These are phyloP conservation scores for Paradendryphiella salina DNA, from an alignment of 2,329 filamentous ascomycete genomes.

Conservation along the genomic window DNA sequence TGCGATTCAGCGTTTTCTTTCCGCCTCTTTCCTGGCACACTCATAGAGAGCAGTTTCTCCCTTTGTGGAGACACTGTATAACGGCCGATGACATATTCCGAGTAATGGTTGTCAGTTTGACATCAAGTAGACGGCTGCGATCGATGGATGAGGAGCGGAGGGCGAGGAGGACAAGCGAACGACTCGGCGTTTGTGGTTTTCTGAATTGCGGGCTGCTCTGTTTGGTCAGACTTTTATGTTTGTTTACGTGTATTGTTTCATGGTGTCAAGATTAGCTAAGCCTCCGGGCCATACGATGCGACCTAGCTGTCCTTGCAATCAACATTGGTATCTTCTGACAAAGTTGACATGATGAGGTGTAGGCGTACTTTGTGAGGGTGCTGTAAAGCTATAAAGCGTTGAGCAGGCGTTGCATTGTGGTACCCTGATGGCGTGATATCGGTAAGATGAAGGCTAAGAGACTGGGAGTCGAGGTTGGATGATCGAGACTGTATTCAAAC, in stretches of 20 bases:
- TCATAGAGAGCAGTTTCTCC: slow-evolving; percentile 24
- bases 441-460: background rate
- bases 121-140: slow-evolving; percentile 8
- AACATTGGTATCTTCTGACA: slow-evolving; percentile 1
- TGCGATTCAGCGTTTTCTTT: slow-evolving; percentile 40
- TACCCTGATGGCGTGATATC: slow-evolving; percentile 28
- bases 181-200: slow-evolving; percentile 14
- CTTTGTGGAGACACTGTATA: slow-evolving; percentile 14
- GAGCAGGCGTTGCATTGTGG: slow-evolving; percentile 1
- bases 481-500: background rate
- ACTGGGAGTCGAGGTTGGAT: background rate
- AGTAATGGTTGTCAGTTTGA: slow-evolving; percentile 26
- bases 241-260: slow-evolving; percentile 5
- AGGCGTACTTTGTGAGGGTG: background rate
- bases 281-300: background rate
- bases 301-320: slow-evolving; percentile 2
- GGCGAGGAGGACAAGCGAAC: slow-evolving; percentile 8
- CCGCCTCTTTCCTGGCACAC: slow-evolving; percentile 17
- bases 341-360: background rate
- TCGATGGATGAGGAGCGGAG: slow-evolving; percentile 12
- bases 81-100: slow-evolving; percentile 35
- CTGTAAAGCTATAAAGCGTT: background rate
- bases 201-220: background rate
- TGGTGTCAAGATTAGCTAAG: background rate
- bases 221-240: background rate